Base-by-base conservation (phyloP, 1,284 basidiomycete species). In the Exobasidium cylindrosporum region DNA sequence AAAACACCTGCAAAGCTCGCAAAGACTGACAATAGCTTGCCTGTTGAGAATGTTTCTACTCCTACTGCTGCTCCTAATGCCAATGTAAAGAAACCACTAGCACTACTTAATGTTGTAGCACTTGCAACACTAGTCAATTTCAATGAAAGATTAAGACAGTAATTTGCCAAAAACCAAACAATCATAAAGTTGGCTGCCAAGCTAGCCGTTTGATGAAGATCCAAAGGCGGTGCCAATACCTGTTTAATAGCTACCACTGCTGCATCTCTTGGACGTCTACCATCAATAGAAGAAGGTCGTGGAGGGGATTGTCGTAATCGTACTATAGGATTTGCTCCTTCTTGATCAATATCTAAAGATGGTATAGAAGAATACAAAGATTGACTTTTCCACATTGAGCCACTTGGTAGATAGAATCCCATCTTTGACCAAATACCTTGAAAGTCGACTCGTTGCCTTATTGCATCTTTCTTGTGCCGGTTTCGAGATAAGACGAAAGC, bases 71-170 rank as follows among this genome's bases (percentile, higher is more conserved):
- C 84, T 2, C 95, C 95, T 46, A 97, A 83, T 0, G 84, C 88
- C 45, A 98, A 83, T 0, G 95, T 98, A 80, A 97, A 97, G 82
- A 99, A 94, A 3, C 95, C 79, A 90, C 92, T 72, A 10, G 76
- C 92, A 68, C 91, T 92, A 3, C 75, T 74, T 21, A 74, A 67
- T 13, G 76, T 78, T 1, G 77, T 79, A 0, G 74, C 74, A 47
- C 75, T 77, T 3, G 77, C 77, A 6, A 79, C 77, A 2, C 69
- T 72, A 0, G 77, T 79, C 43, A 74, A 60, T 0, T 72, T 76
- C 17, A 79, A 56, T 7, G 68, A 69, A 2, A 75, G 70, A 29
- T 77, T 77, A 59, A 78, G 72, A n/a, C 68, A 65, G 70, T 70
- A 78, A 35, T 79, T 79, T 17, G 77, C 77, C 1, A 68, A 68